These are phyloP conservation scores for Kalmanozyma brasiliensis DNA, from an alignment of 1,284 basidiomycete genomes.

Conservation along the genomic window DNA sequence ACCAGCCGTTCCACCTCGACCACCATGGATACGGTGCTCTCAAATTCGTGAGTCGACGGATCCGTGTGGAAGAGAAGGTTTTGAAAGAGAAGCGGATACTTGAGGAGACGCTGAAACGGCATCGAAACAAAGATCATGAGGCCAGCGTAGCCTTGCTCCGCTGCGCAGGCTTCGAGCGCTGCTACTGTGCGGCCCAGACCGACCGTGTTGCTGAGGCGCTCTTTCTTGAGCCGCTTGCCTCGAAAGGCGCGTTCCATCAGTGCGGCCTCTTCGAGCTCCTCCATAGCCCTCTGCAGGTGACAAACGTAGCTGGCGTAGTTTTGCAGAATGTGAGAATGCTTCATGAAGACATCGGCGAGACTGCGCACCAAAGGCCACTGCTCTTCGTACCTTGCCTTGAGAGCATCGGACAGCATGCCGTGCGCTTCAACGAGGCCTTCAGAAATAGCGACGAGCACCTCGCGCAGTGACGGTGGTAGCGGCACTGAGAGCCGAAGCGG, in stretches of 20 bases:
- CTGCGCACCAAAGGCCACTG: conserved; percentile 63
- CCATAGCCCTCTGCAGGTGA: conserved; percentile 58
- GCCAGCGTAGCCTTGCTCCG: conserved; percentile 88
- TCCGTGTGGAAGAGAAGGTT: conserved; percentile 84
- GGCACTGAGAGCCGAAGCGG: conserved; percentile 48
- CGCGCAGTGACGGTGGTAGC: conserved; percentile 49
- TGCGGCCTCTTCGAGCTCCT: conserved; percentile 58
- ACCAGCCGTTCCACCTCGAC: conserved; percentile 96
- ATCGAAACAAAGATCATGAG: conserved; percentile 93
- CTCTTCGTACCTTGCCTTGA: conserved; percentile 58
- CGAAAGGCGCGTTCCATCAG: conserved; percentile 61
- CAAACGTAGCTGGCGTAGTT: conserved; percentile 57
- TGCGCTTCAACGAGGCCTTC: conserved; percentile 57
- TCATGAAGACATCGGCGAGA: conserved; percentile 58
- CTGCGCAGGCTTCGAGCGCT: conserved; percentile 78
- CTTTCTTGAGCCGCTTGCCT: conserved; percentile 57
- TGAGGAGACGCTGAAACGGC: conserved; percentile 94
- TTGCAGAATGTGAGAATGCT: conserved; percentile 53
- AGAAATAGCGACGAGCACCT: conserved; percentile 52
- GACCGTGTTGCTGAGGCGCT: conserved; percentile 59
- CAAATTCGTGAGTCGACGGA: conserved; percentile 95
- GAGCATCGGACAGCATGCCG: conserved; percentile 51
- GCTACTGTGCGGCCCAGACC: conserved; percentile 63
- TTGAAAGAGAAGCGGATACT: conserved; percentile 96
- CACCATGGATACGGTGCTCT: conserved; percentile 93